Evolutionary conservation across 2,329 filamentous ascomycete genomes (phyloP).

Genomic region (Amylocarpus encephaloides): DNA sequence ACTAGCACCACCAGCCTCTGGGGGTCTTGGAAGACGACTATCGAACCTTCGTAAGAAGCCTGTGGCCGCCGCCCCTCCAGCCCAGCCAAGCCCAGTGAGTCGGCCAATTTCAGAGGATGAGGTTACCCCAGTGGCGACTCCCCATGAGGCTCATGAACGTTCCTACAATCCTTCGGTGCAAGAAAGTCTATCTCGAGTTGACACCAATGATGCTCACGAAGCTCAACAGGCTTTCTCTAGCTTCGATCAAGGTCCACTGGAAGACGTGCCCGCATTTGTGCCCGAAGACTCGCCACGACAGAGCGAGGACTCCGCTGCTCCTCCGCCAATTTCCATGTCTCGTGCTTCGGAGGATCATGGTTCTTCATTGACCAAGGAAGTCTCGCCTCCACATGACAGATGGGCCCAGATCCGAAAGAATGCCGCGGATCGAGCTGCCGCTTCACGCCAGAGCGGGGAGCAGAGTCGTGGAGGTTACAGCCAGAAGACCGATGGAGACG

Average conservation of each 20-base stretch:
- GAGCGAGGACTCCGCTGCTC: conserved; percentile 36
- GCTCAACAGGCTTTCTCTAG: conserved; percentile 54
- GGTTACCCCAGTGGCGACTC: conserved; percentile 24
- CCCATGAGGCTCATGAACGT: conserved; percentile 31
- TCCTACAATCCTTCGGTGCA: conserved; percentile 41
- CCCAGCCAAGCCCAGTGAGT: conserved; percentile 22
- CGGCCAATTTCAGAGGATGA: conserved; percentile 25
- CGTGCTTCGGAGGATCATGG: conserved; percentile 27
- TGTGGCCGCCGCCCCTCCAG: conserved; percentile 8
- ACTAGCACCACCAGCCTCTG: conserved; percentile 24
- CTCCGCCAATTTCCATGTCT: conserved; percentile 17
- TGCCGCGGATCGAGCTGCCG: conserved; percentile 71
- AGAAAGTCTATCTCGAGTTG: conserved; percentile 51
- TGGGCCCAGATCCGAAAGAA: conserved; percentile 98
- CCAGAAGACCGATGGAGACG: conserved; percentile 59
- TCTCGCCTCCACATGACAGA: conserved; percentile 57
- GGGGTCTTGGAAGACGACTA: conserved; percentile 33
- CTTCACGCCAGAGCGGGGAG: conserved; percentile 56
- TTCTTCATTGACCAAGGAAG: conserved; percentile 27
- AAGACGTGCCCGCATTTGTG: conserved; percentile 78
- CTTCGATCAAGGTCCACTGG: conserved; percentile 85
- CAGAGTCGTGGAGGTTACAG: conserved; percentile 48
- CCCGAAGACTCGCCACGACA: conserved; percentile 39
- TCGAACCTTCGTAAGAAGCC: conserved; percentile 37
- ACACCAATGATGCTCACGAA: conserved; percentile 51